These are phyloP conservation scores for Drechslerella dactyloides DNA, from an alignment of 2,329 filamentous ascomycete species.

Conservation along the genomic window DNA sequence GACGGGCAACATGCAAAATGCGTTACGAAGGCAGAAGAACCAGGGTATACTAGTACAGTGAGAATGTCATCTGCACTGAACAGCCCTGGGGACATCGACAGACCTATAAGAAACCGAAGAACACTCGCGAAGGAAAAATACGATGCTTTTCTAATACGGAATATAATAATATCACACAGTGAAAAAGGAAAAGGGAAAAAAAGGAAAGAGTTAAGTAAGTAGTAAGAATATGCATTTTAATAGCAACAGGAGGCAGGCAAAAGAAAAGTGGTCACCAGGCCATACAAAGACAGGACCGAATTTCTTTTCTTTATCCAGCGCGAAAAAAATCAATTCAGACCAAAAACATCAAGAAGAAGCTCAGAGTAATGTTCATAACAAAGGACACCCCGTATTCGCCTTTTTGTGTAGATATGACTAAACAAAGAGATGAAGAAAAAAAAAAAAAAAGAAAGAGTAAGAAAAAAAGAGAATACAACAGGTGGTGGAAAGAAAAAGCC, in stretches of 20 bases:
- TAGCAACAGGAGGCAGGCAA: conserved; percentile 12
- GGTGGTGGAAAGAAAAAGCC: conserved; percentile 5
- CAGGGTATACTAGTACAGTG: no score
- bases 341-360: conserved; percentile 17
- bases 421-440: conserved; percentile 39
- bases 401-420: conserved; percentile 51
- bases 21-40: no score
- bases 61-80: no score
- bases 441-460: conserved; percentile 30
- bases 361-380: conserved; percentile 18
- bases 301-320: conserved; percentile 47
- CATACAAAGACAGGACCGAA: conserved; percentile 28
- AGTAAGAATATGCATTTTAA: conserved; percentile 25
- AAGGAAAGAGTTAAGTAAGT: conserved; percentile 5
- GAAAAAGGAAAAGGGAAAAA: conserved; percentile 19
- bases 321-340: conserved; percentile 36
- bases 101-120: conserved; percentile 11
- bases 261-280: conserved; percentile 3
- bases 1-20: no score
- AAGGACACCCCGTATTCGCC: conserved; percentile 47
- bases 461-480: conserved; percentile 31
- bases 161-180: conserved; percentile 48
- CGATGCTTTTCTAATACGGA: conserved; percentile 47
- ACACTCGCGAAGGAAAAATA: conserved; percentile 10
- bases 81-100: no score